phyloP scores from a whole-genome alignment of 1,139 yeast species.

The Arxiozyma heterogenica region DNA sequence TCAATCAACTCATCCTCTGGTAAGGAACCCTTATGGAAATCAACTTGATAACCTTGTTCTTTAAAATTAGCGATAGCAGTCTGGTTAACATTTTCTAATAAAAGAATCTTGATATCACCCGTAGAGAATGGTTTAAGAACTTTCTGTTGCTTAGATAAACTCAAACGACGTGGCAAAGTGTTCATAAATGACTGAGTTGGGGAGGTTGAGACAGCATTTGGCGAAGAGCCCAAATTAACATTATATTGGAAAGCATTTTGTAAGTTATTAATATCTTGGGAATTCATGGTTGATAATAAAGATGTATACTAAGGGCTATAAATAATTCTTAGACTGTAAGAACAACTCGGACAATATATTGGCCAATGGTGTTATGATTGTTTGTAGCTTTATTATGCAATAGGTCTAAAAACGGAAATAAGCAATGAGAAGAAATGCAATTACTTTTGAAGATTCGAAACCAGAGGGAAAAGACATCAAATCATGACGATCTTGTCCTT shows the following conservation, averaged over 20 bases:
- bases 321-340: no score
- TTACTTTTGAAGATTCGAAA: no score
- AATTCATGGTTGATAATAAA: constrained; percentile 1
- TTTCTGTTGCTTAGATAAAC: constrained; percentile 44
- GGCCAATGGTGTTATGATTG: neutral
- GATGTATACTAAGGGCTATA: neutral
- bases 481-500: neutral
- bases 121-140: constrained; percentile 28
- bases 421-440: neutral
- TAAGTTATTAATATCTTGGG: constrained; percentile 44
- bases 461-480: no score
- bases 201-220: constrained; percentile 68
- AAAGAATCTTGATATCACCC: constrained; percentile 78
- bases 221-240: constrained; percentile 35
- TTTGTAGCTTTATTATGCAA: neutral
- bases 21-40: constrained; percentile 79
- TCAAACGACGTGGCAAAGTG: constrained; percentile 29
- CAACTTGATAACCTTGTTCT: constrained; percentile 94
- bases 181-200: constrained; percentile 37
- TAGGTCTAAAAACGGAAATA: no score
- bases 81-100: constrained; percentile 85
- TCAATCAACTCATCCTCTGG: constrained; percentile 92
- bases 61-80: constrained; percentile 83
- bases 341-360: neutral
- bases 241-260: constrained; percentile 50